Base-by-base conservation (phyloP, 169 alveolate genomes). In the Cryptosporidium ubiquitum region DNA sequence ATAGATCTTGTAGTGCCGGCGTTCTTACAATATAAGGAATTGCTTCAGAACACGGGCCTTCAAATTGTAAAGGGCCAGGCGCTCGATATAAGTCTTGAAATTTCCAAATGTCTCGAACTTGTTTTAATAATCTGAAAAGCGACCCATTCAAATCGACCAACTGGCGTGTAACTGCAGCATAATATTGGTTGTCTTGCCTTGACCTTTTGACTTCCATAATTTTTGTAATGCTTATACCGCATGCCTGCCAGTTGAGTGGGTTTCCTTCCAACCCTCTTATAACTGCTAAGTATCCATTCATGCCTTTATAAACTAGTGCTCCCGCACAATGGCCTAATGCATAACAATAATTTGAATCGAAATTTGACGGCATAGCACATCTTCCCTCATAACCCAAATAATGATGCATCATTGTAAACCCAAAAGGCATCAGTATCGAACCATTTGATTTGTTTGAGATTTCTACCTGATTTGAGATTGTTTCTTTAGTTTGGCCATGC, bases 351-450 rank as follows among this genome's bases (percentile, higher is more conserved):
- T 97, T 94, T 44, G 99, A 93, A 86, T 98, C 99, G 91, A 98
- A 98, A 84, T 95, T 96, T 40, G 98, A 93, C 14, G 99, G 99
- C 84, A 97, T 93, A 39, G 99, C 99, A 91, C 99, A 97, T 85
- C 99, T 96, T 31, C 99, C 99, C 79, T 98, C 99, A 85, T 98
- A 98, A 47, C 99, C 99, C 92, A 97, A 96, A 93, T 97, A 98
- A 70, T 98, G 99, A 66, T 96, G 91, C 96, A 91, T 92, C 93
- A 93, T 79, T 39, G 89, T 79, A 61, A 79, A 79, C 7, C 89
- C 75, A 64, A 61, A 79, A 26, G 89, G 89, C 73, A 79, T 79
- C 16, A 64, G 37, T 23, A 79, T 40, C 12, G 64, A 44, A 14
- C 64, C 84, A 69, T 44, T 47, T 33, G 64, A 47, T 29, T 79